phyloP scores from a whole-genome alignment of 2,329 filamentous ascomycete species.

The Aurifilum marmelostoma region DNA sequence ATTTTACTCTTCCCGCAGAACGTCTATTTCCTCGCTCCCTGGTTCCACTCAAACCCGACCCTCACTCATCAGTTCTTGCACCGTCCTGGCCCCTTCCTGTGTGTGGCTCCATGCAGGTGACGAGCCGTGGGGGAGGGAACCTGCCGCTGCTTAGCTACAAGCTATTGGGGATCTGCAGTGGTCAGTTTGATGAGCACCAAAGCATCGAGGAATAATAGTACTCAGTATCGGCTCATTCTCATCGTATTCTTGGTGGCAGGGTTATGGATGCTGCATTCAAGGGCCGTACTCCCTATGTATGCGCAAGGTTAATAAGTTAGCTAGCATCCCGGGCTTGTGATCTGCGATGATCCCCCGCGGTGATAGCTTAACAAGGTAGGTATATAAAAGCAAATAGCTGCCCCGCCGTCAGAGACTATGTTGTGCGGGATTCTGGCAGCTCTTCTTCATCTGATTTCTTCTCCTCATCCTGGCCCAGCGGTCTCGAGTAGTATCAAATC shows the following conservation, averaged over 20 bases:
- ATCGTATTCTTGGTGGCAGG: background rate
- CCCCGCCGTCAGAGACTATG: background rate
- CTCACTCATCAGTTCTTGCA: background rate
- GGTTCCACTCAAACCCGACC: background rate
- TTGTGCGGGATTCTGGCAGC: background rate
- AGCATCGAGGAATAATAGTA: background rate
- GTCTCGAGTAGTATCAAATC: background rate
- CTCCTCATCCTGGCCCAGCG: no score
- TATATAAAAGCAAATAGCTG: background rate
- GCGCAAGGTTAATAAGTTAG: slow-evolving; percentile 1
- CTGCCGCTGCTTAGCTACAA: background rate
- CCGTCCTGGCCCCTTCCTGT: background rate
- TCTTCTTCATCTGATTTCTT: background rate
- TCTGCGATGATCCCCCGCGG: background rate
- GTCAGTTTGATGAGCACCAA: background rate
- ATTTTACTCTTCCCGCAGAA: background rate
- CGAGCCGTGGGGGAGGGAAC: background rate
- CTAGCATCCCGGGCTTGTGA: background rate
- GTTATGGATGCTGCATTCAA: background rate
- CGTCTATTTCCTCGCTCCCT: background rate
- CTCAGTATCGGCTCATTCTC: background rate
- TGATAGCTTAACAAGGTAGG: background rate
- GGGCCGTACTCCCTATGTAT: slow-evolving; percentile 5
- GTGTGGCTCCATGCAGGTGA: slow-evolving; percentile 2
- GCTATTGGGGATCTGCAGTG: background rate